Percentiles rank a stretch among this genome's conserved stretches.
phyloP scores from a whole-genome alignment of 306 rosid species.

The Biancaea sappan region DNA sequence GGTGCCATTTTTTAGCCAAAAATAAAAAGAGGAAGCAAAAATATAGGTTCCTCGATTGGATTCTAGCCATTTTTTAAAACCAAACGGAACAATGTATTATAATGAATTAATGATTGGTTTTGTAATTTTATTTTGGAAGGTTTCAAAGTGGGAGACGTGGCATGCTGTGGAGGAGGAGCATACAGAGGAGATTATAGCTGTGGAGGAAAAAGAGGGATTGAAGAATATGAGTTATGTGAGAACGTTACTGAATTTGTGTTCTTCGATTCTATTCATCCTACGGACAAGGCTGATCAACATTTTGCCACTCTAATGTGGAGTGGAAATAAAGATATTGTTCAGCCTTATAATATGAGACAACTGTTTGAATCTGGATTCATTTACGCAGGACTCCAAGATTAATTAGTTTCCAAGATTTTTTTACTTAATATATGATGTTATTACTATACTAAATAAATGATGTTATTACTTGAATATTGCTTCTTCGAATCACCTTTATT shows the following conservation, averaged over 20 bases:
- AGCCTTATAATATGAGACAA: slow-evolving; percentile 39
- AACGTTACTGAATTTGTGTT: slow-evolving; percentile 40
- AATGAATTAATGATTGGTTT: too few species aligned
- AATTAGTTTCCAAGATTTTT: too few species aligned
- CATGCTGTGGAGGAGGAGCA: slow-evolving; percentile 62
- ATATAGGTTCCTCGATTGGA: too few species aligned
- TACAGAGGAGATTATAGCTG: slow-evolving; percentile 56
- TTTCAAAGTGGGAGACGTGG: slow-evolving; percentile 47
- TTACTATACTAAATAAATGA: too few species aligned
- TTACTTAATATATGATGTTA: too few species aligned
- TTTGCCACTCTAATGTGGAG: slow-evolving; percentile 46
- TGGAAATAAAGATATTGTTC: slow-evolving; percentile 23
- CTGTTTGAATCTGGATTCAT: slow-evolving; percentile 28
- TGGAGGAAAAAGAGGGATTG: slow-evolving; percentile 53
- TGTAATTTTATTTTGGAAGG: slow-evolving; percentile 31
- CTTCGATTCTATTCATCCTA: slow-evolving; percentile 56
- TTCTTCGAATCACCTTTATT: too few species aligned
- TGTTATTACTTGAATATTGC: too few species aligned
- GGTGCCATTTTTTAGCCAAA: too few species aligned
- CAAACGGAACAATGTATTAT: too few species aligned
- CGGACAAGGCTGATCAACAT: slow-evolving; percentile 39
- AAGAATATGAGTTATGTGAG: slow-evolving; percentile 45
- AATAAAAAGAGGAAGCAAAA: too few species aligned
- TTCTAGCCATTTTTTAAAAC: too few species aligned
- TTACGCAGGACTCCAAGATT: too few species aligned